Conservation (phyloP, 2,329 filamentous ascomycete genomes). For the Paecilomyces variotii region DNA sequence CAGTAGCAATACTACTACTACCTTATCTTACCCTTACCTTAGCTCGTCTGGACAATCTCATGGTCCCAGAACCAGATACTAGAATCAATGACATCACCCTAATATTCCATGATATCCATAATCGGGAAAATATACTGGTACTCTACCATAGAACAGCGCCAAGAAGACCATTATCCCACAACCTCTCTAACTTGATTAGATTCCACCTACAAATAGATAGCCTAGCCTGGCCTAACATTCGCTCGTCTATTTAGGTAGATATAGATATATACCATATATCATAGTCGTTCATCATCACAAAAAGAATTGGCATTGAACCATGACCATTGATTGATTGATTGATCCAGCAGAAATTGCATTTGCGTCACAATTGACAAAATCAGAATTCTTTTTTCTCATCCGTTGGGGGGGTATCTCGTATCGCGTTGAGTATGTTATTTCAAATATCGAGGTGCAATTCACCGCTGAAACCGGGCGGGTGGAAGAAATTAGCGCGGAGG, state of each 20-base stretch:
- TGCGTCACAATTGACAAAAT: not conserved
- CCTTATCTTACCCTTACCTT: not conserved
- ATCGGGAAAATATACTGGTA: not conserved
- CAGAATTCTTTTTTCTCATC: not conserved
- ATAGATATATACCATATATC: not conserved
- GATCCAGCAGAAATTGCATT: no score
- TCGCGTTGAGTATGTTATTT: slow-evolving; percentile 27
- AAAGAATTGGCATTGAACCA: not conserved
- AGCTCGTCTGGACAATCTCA: not conserved
- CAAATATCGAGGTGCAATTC: slow-evolving; percentile 54
- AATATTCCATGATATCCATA: not conserved
- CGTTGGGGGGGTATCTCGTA: not conserved
- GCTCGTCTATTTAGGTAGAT: not conserved
- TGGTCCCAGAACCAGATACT: no score
- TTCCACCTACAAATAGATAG: not conserved
- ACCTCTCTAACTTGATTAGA: not conserved
- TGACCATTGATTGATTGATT: no score
- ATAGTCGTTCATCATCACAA: not conserved
- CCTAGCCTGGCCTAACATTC: not conserved
- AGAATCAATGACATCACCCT: not conserved
- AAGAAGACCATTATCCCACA: not conserved
- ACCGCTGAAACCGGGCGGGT: slow-evolving; percentile 54
- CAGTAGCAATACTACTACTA: not conserved
- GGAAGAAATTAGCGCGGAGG: slow-evolving; percentile 82
- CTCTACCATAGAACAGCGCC: not conserved